Conservation (phyloP, 148 eudicot genomes). For the Polygonum maritimum region DNA sequence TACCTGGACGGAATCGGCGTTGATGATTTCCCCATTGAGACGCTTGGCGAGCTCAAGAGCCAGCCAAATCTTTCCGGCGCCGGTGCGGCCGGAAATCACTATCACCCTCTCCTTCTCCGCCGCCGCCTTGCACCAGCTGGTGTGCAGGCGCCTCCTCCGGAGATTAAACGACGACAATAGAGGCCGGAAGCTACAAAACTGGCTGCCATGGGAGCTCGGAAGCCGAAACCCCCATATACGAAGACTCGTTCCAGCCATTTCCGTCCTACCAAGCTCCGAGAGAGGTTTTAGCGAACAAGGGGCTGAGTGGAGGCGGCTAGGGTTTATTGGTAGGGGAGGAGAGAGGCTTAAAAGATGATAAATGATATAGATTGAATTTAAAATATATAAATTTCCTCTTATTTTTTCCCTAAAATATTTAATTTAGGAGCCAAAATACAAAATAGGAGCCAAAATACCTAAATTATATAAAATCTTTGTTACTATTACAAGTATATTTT, state of each 20-base stretch:
- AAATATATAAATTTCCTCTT: too few species aligned
- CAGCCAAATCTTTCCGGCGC: conserved; percentile 81
- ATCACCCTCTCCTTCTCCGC: conserved; percentile 51
- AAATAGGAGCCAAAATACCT: too few species aligned
- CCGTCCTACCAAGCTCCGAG: not conserved
- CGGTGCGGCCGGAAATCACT: conserved; percentile 91
- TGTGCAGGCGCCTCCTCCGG: conserved; percentile 19
- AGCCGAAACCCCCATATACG: conserved; percentile 22
- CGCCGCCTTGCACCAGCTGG: conserved; percentile 24
- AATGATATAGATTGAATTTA: too few species aligned
- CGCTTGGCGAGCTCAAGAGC: conserved; percentile 83
- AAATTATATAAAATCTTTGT: too few species aligned
- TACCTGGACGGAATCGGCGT: conserved; percentile 97
- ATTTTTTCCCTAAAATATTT: too few species aligned
- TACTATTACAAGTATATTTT: too few species aligned
- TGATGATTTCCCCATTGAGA: conserved; percentile 84
- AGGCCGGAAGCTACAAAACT: not conserved
- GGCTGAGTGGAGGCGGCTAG: too few species aligned
- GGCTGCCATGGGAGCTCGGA: conserved; percentile 4
- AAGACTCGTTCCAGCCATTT: conserved; percentile 4
- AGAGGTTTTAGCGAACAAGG: not conserved
- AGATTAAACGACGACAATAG: not conserved
- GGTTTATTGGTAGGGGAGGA: too few species aligned
- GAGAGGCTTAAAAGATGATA: too few species aligned
- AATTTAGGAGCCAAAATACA: too few species aligned